A percentile compares a stretch with the other conserved stretches of the same genome.
Evolutionary conservation across 106 monocot genomes (phyloP).

Genomic region (Dendrobium officinale): DNA sequence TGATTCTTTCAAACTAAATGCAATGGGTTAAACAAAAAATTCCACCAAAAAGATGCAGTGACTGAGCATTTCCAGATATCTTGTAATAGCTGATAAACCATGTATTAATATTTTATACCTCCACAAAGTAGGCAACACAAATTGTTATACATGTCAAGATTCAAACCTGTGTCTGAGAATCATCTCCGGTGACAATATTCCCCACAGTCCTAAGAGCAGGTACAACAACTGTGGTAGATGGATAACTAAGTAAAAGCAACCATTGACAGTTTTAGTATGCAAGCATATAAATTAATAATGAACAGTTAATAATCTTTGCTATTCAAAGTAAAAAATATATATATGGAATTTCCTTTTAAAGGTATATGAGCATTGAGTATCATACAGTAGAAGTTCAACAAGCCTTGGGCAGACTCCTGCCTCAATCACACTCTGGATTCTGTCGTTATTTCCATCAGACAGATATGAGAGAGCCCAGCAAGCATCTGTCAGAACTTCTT

Average conservation of each 20-base stretch:
- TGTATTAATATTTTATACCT: not conserved
- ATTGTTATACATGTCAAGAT: not conserved
- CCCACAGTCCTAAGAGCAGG: slow-evolving; percentile 32
- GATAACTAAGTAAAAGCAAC: slow-evolving; percentile 18
- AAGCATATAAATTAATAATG: not conserved
- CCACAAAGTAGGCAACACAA: not conserved
- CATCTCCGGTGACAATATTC: slow-evolving; percentile 51
- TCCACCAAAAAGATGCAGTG: not conserved
- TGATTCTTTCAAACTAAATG: no score
- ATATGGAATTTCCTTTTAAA: not conserved
- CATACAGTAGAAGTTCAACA: slow-evolving; percentile 36
- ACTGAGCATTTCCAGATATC: not conserved
- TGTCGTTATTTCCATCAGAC: slow-evolving; percentile 33
- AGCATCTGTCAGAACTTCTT: slow-evolving; percentile 30
- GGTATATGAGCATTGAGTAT: not conserved
- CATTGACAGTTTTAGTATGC: not conserved
- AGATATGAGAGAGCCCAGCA: slow-evolving; percentile 43
- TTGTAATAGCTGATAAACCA: not conserved
- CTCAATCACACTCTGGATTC: slow-evolving; percentile 34
- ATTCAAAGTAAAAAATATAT: not conserved
- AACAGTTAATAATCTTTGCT: not conserved
- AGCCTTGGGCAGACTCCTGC: slow-evolving; percentile 34
- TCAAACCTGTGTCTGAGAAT: slow-evolving; percentile 52
- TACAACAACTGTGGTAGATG: slow-evolving; percentile 26
- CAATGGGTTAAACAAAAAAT: not conserved